phyloP scores from a whole-genome alignment of 768 basidiomycete genomes.

The Lactifluus echinatus region DNA sequence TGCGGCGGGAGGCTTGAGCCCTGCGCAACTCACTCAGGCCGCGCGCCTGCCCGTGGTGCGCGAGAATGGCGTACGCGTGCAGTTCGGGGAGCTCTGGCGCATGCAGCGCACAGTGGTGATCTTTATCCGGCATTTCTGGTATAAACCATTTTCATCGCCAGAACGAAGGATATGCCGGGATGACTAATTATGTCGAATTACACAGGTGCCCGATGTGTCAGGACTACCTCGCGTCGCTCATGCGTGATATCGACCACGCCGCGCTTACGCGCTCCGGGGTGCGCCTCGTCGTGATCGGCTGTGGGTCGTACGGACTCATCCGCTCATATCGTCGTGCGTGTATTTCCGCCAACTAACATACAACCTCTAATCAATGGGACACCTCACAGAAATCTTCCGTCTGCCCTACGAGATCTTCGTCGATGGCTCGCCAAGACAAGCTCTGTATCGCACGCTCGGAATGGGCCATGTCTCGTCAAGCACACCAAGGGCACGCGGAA shows the following conservation, averaged over 20 bases:
- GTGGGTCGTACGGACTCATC: slow-evolving; percentile 71
- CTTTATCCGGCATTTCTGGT: slow-evolving; percentile 87
- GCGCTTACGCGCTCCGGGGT: slow-evolving; percentile 42
- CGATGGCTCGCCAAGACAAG: slow-evolving; percentile 50
- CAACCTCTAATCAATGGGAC: not conserved
- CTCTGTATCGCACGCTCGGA: slow-evolving; percentile 64
- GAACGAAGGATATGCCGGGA: not conserved
- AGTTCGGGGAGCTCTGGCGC: slow-evolving; percentile 61
- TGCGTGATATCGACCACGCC: slow-evolving; percentile 38
- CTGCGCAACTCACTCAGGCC: slow-evolving; percentile 50
- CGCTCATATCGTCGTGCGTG: slow-evolving; percentile 57
- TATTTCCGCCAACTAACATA: not conserved
- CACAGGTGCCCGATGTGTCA: slow-evolving; percentile 71
- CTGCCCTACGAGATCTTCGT: slow-evolving; percentile 71
- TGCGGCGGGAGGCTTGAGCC: slow-evolving; percentile 45
- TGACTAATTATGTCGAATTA: slow-evolving; percentile 5
- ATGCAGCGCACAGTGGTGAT: slow-evolving; percentile 58
- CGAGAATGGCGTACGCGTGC: slow-evolving; percentile 54
- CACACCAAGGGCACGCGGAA: slow-evolving; percentile 28
- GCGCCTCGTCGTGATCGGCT: slow-evolving; percentile 65
- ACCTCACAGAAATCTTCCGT: slow-evolving; percentile 48
- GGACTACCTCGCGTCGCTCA: slow-evolving; percentile 74
- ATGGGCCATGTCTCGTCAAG: slow-evolving; percentile 50
- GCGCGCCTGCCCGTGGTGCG: slow-evolving; percentile 55
- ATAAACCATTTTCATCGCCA: slow-evolving; percentile 4